Conservation (phyloP, 768 basidiomycete genomes). For the Lenzites betulinus region DNA sequence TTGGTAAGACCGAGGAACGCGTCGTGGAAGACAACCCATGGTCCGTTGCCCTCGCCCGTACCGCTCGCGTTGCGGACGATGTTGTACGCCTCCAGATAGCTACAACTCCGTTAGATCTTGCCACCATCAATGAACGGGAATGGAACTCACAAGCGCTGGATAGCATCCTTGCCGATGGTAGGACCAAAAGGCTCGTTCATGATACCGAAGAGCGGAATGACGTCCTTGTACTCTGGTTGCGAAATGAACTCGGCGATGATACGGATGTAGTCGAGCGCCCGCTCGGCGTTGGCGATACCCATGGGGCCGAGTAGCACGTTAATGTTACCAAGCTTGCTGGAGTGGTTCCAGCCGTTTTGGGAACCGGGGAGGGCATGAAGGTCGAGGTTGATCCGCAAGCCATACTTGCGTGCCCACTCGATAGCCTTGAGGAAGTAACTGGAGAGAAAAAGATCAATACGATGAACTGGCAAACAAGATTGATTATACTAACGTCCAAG, state of each 20-base stretch:
- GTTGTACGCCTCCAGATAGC: slow-evolving; percentile 87
- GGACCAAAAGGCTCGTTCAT: slow-evolving; percentile 81
- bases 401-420: slow-evolving; percentile 96
- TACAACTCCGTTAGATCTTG: slow-evolving; percentile 18
- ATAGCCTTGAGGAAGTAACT: slow-evolving; percentile 94
- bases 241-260: slow-evolving; percentile 91
- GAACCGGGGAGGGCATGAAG: slow-evolving; percentile 76
- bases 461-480: not conserved
- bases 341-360: slow-evolving; percentile 98
- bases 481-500: slow-evolving; percentile 62
- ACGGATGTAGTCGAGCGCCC: slow-evolving; percentile 86
- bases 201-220: slow-evolving; percentile 85
- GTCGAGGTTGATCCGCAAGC: slow-evolving; percentile 91
- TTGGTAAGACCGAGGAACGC: slow-evolving; percentile 66
- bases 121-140: not conserved
- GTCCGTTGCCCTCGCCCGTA: slow-evolving; percentile 79
- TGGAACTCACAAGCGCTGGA: slow-evolving; percentile 62
- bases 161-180: slow-evolving; percentile 52
- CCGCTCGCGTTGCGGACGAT: slow-evolving; percentile 80
- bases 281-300: slow-evolving; percentile 96
- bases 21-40: slow-evolving; percentile 85
- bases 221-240: slow-evolving; percentile 80
- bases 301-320: slow-evolving; percentile 87
- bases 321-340: slow-evolving; percentile 75
- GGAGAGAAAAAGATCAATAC: not conserved